A percentile compares a stretch with the other conserved stretches of the same genome.
These are phyloP conservation scores for Fusarium xylarioides DNA, from an alignment of 2,329 filamentous ascomycete genomes.

Conservation along the genomic window DNA sequence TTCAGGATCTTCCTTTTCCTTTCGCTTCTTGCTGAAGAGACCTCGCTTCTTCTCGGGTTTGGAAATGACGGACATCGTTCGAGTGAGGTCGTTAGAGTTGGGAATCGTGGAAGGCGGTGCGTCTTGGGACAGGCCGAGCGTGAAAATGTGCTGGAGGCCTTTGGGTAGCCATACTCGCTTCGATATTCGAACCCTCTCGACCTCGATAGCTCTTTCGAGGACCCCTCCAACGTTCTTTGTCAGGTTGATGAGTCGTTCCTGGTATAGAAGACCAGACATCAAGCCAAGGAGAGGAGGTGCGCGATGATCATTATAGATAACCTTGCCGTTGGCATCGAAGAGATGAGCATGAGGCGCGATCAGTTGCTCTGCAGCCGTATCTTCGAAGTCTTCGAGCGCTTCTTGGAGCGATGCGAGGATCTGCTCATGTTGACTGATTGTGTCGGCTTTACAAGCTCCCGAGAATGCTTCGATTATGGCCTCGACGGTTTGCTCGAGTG, in stretches of 20 bases:
- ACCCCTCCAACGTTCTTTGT: background rate
- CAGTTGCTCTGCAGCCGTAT: background rate
- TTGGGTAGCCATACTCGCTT: conserved; percentile 6
- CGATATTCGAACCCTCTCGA: background rate
- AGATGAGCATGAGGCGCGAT: conserved; percentile 10
- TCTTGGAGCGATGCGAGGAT: background rate
- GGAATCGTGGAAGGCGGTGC: conserved; percentile 11
- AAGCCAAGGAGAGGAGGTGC: conserved; percentile 8
- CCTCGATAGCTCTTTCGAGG: background rate
- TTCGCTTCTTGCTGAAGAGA: conserved; percentile 1
- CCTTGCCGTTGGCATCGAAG: conserved; percentile 3
- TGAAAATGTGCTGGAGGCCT: conserved; percentile 7
- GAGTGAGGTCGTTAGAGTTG: background rate
- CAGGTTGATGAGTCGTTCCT: conserved; percentile 8
- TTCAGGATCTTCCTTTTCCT: background rate
- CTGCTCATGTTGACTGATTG: background rate
- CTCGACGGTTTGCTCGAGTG: background rate
- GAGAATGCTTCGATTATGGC: background rate
- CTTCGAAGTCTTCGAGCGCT: conserved; percentile 7
- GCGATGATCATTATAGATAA: background rate
- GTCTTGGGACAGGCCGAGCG: background rate
- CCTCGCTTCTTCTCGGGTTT: conserved; percentile 8
- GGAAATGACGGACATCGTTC: conserved; percentile 2
- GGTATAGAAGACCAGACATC: conserved; percentile 12
- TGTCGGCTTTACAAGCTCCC: background rate